Evolutionary conservation across 257 asterid genomes (phyloP), one percentile per base, ranked within the genome.

Genomic region (Solanum stenotomum): DNA sequence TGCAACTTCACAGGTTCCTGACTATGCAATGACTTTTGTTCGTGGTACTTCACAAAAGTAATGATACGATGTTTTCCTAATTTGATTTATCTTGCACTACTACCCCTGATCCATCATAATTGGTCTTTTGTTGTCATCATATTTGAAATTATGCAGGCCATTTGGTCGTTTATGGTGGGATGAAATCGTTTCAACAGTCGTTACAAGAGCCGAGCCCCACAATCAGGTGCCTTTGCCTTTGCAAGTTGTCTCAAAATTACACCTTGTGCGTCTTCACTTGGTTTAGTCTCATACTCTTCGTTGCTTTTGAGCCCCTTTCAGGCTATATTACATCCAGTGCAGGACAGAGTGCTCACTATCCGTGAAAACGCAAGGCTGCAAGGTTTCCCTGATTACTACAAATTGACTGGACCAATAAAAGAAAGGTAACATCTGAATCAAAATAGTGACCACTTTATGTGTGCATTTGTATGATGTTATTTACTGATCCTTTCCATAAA

Each of bases 101-200:
- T 81, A 46, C 42, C 18, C 67, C 18, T 46, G 10, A 29, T 5
- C 40, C 12, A 44, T n/a, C 68, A 42, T 81, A 46, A 46, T 46
- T 11, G 0, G 9, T 27, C 68, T 81, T 2, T 15, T 78, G 14
- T 42, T 79, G 12, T 44, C 14, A 56, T 86, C 31, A 6, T 40
- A 34, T 85, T 63, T 84, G 5, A 4, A 35, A 42, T 56, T 34
- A 12, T 88, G 88, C 88, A 97, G 99, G 91, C 99, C 99, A 10
- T 97, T 97, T 92, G 96, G 95, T 8, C 96, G 99, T 13, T 76
- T 96, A 40, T 96, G 99, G 99, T 95, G 98, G 98, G 98, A 97
- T 23, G 96, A 94, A 75, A 97, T 94, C 1, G 98, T 97, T 35
- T 94, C 99, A 4, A 97, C 99, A 0, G 98, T 97, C 35, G 94